phyloP scores from a whole-genome alignment of 2,329 filamentous ascomycete species.

The Aureobasidium sp. region DNA sequence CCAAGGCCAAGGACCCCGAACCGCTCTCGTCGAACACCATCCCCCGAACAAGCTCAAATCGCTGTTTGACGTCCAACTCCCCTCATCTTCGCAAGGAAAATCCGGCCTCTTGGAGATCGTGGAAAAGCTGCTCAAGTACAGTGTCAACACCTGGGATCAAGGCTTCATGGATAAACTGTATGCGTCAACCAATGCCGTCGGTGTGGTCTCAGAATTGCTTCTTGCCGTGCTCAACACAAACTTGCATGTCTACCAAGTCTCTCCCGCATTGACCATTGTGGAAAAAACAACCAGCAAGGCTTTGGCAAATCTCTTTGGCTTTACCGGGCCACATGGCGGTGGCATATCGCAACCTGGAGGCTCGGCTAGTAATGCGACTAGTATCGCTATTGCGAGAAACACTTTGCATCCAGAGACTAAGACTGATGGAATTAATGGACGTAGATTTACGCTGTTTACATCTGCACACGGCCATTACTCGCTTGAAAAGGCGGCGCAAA shows the following conservation, averaged over 20 bases:
- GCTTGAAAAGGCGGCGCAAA: conserved; percentile 88
- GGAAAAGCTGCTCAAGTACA: conserved; percentile 67
- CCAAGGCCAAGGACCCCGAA: conserved; percentile 53
- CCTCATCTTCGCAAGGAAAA: conserved; percentile 33
- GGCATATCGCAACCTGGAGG: conserved; percentile 76
- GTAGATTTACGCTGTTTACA: conserved; percentile 77
- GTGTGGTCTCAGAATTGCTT: conserved; percentile 76
- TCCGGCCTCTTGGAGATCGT: conserved; percentile 45
- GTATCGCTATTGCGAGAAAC: conserved; percentile 82
- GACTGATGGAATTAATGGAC: conserved; percentile 56
- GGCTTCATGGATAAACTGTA: conserved; percentile 96
- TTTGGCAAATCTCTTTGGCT: conserved; percentile 71
- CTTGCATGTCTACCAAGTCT: conserved; percentile 88
- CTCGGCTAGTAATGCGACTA: conserved; percentile 75
- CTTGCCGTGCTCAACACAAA: conserved; percentile 88
- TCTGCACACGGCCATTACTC: conserved; percentile 88
- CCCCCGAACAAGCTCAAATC: conserved; percentile 37
- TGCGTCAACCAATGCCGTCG: conserved; percentile 79
- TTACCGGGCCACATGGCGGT: conserved; percentile 59
- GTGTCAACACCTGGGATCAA: conserved; percentile 98
- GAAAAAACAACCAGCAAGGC: conserved; percentile 74
- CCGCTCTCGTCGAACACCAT: conserved; percentile 39
- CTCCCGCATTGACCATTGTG: conserved; percentile 76
- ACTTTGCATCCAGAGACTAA: conserved; percentile 76
- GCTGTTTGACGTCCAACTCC: conserved; percentile 34